Base-by-base conservation (phyloP, 345 rosid genomes). In the Acer yangbiense region DNA sequence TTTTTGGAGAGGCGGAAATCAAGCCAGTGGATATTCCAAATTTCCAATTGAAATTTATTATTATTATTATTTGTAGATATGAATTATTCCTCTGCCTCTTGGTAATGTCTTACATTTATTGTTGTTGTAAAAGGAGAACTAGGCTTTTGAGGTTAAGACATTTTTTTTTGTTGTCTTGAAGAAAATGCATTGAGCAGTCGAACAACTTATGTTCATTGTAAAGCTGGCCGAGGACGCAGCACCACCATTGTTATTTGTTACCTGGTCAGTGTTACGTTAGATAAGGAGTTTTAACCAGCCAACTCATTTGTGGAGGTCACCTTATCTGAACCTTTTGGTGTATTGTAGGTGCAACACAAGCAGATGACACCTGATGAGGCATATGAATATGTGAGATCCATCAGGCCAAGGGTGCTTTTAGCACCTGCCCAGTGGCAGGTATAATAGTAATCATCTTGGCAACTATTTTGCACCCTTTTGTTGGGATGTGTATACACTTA, bases 151-250 rank as follows among this genome's bases (percentile, higher is more conserved):
- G 11, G 11, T 43, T 43, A 43, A 43, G 46, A 8, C 46, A 43
- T 43, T 20, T 78, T 74, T 0, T 77, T 72, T 78, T 52, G 4
- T 73, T 23, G 39, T 73, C 52, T 32, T 85, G 81, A 52, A 96
- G 99, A 85, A 72, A 96, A 96, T 85, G 92, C 80, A 25, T 81
- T 75, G 46, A 63, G 62, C 65, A 86, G 91, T 71, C 78, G 74
- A 76, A 90, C 93, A 11, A 94, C 98, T 9, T 96, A 94, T 66
- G 98, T 96, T 73, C 99, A 96, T 81, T 94, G 99, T 87, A 96
- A 96, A 86, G 99, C 99, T 52, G 99, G 99, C 39, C 88, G 98
- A 50, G 99, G 99, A 43, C 98, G 99, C 70, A 96, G 98, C 82
- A 96, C 99, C 21, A 96, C 98, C 39, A 54, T 96, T 70, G 98